A percentile compares a stretch with the other conserved stretches of the same genome.
These are phyloP conservation scores for Pseudopyricularia javanii DNA, from an alignment of 2,329 filamentous ascomycete genomes.

Conservation along the genomic window DNA sequence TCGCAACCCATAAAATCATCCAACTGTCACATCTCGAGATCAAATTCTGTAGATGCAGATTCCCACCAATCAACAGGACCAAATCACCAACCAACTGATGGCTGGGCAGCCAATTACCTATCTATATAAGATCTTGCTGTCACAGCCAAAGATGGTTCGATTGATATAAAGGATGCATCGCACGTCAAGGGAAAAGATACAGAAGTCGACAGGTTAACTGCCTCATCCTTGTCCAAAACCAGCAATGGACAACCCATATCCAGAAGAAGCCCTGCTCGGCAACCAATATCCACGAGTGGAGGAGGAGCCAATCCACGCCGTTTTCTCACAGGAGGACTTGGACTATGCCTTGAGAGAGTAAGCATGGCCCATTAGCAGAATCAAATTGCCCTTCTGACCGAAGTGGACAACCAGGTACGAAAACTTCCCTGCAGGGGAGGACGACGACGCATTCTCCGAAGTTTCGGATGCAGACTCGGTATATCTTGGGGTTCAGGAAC, in stretches of 20 bases:
- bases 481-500: conserved; percentile 23
- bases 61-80: no score
- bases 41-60: no score
- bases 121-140: no score
- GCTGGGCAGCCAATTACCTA: no score
- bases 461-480: conserved; percentile 28
- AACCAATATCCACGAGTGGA: neutral
- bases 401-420: neutral
- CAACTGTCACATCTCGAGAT: no score
- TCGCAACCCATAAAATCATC: neutral
- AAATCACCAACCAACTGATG: no score
- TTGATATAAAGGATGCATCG: neutral
- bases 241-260: neutral
- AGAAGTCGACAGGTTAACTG: neutral
- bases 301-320: neutral
- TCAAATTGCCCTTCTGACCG: neutral
- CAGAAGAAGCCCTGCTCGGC: neutral
- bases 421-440: neutral
- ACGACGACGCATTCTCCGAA: conserved; percentile 5
- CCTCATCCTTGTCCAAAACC: neutral
- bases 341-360: neutral
- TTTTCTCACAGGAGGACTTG: neutral
- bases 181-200: neutral
- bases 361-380: neutral
- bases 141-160: neutral